Conservation (phyloP, 2,329 filamentous ascomycete genomes). For the Zymoseptoria pseudotritici region DNA sequence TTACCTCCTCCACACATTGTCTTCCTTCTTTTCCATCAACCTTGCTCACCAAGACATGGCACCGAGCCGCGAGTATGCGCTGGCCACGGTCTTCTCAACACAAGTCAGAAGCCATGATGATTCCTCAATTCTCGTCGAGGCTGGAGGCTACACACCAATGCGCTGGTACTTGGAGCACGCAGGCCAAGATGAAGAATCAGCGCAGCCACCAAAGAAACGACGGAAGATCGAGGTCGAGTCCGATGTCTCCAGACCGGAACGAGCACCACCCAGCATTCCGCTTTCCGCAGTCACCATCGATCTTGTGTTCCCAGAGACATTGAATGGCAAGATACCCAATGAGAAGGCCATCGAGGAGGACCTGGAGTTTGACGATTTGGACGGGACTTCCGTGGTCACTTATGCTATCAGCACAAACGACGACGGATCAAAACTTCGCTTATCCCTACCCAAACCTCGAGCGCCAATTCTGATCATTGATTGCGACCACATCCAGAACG, state of each 20-base stretch:
- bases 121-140: constrained; percentile 24
- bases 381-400: constrained; percentile 14
- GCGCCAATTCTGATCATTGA: constrained; percentile 22
- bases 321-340: constrained; percentile 4
- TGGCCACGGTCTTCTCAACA: constrained; percentile 21
- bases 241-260: not conserved
- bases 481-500: constrained; percentile 10
- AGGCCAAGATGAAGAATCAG: constrained; percentile 1
- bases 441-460: constrained; percentile 11
- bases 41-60: constrained; percentile 7
- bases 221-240: constrained; percentile 6
- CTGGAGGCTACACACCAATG: constrained; percentile 25
- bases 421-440: constrained; percentile 11
- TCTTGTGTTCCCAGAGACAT: constrained; percentile 21
- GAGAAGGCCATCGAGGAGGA: constrained; percentile 12
- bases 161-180: constrained; percentile 26
- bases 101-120: constrained; percentile 22
- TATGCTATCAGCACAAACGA: constrained; percentile 13
- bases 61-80: constrained; percentile 14
- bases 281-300: constrained; percentile 24
- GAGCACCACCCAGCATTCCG: constrained; percentile 12
- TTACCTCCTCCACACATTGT: not conserved
- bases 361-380: constrained; percentile 15
- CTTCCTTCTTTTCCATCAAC: not conserved
- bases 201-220: constrained; percentile 20